phyloP scores from a whole-genome alignment of 2,329 filamentous ascomycete genomes.

The Phialocephala subalpina region DNA sequence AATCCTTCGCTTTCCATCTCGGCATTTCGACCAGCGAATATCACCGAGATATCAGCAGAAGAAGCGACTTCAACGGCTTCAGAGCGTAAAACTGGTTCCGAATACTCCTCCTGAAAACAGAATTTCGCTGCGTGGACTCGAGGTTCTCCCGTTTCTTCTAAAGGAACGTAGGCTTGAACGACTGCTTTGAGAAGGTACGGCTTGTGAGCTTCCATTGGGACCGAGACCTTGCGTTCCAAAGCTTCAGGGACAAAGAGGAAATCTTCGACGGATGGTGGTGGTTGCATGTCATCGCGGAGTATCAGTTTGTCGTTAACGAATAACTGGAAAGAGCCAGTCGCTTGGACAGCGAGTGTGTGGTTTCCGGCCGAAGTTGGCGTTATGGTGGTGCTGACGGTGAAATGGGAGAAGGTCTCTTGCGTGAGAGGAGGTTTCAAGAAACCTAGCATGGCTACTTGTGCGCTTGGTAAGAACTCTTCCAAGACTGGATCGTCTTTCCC shows the following conservation, averaged over 20 bases:
- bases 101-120: conserved; percentile 27
- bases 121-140: conserved; percentile 21
- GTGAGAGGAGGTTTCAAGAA: conserved; percentile 1
- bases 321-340: conserved; percentile 8
- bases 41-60: conserved; percentile 25
- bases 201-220: conserved; percentile 12
- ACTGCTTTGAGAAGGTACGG: conserved; percentile 6
- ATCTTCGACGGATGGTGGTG: conserved; percentile 29
- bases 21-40: conserved; percentile 27
- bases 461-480: conserved; percentile 11
- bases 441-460: conserved; percentile 16
- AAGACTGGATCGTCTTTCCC: neutral
- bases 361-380: conserved; percentile 11
- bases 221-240: conserved; percentile 17
- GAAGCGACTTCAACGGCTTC: conserved; percentile 27
- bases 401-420: conserved; percentile 17
- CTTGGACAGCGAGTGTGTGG: conserved; percentile 20
- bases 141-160: conserved; percentile 21
- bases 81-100: conserved; percentile 18
- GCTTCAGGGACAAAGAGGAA: conserved; percentile 32
- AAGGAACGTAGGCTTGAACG: conserved; percentile 12
- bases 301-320: neutral
- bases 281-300: conserved; percentile 8
- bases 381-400: conserved; percentile 15
- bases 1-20: conserved; percentile 19